Base-by-base conservation (phyloP, 345 rosid species). In the Eucalyptus fibrosa region DNA sequence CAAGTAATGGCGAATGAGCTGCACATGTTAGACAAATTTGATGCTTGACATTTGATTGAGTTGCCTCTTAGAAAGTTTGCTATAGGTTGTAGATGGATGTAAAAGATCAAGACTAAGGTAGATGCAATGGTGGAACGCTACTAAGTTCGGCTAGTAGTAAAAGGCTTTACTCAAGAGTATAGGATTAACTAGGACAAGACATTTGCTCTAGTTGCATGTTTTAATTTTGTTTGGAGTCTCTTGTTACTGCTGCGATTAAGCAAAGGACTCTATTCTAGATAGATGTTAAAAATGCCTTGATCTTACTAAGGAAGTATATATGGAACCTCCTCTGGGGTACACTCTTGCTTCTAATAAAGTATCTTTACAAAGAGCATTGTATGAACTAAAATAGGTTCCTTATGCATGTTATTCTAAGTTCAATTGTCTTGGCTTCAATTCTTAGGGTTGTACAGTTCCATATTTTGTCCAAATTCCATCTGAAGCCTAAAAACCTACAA, bases 221-320 rank as follows among this genome's bases (percentile, higher is more conserved):
- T 67, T n/a, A 67, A 5, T n/a, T 67, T 16, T n/a, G 40, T n/a
- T 67, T 9, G 12, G 3, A 67, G 2, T 67, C 19, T 65, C 11
- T 65, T 65, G 0, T 7, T 32, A 1, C 8, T 65, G 21, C 1
- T 0, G 0, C 11, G 8, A 1, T 65, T 65, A 65, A 65, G 3
- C 40, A 16, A 12, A 14, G 5, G 21, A 6, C 19, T 65, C 5
- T n/a, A 65, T n/a, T 65, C 18, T 3, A n/a, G 3, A n/a, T 65
- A 37, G 5, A 65, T 65, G 3, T 7, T 15, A n/a, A 65, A 65
- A 65, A n/a, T 65, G 40, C 37, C 8, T n/a, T n/a, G 10, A 65
- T 65, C 40, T 65, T 65, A n/a, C 2, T 7, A 8, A 65, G 37
- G 3, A 65, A 65, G 37, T 65, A n/a, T 15, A 15, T 65, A 8